Conservation (phyloP, 2,329 filamentous ascomycete genomes). For the Colletotrichum somersetense region DNA sequence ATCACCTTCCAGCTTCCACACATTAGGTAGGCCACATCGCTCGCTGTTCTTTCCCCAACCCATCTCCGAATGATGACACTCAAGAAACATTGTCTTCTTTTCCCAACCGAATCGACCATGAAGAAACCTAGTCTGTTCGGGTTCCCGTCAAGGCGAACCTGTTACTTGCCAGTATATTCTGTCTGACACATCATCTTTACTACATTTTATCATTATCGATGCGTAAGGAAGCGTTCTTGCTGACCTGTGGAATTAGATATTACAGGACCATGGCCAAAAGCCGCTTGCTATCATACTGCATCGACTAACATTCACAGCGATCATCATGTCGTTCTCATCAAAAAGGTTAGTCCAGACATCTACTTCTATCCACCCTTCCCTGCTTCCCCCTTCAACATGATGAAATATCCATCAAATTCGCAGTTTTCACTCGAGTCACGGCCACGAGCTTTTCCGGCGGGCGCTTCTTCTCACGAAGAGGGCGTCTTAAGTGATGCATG, state of each 20-base stretch:
- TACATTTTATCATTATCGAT: slow-evolving; percentile 16
- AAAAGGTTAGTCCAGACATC: slow-evolving; percentile 49
- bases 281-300: background rate
- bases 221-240: slow-evolving; percentile 3
- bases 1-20: background rate
- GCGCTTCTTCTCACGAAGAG: background rate
- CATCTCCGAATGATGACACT: slow-evolving; percentile 77
- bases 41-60: slow-evolving; percentile 5
- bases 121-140: slow-evolving; percentile 79
- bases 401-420: slow-evolving; percentile 84
- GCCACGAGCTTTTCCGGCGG: slow-evolving; percentile 68
- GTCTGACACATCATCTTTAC: slow-evolving; percentile 70
- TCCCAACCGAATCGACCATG: slow-evolving; percentile 90
- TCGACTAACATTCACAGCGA: background rate
- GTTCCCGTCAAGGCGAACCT: slow-evolving; percentile 70
- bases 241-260: background rate
- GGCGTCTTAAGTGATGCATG: slow-evolving; percentile 67
- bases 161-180: slow-evolving; percentile 93
- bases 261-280: background rate
- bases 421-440: slow-evolving; percentile 87
- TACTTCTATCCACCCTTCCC: slow-evolving; percentile 3
- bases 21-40: slow-evolving; percentile 27
- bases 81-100: slow-evolving; percentile 81
- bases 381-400: slow-evolving; percentile 61
- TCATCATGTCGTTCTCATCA: background rate